Conservation (phyloP, 1,284 basidiomycete species). For the Fomes fomentarius region DNA sequence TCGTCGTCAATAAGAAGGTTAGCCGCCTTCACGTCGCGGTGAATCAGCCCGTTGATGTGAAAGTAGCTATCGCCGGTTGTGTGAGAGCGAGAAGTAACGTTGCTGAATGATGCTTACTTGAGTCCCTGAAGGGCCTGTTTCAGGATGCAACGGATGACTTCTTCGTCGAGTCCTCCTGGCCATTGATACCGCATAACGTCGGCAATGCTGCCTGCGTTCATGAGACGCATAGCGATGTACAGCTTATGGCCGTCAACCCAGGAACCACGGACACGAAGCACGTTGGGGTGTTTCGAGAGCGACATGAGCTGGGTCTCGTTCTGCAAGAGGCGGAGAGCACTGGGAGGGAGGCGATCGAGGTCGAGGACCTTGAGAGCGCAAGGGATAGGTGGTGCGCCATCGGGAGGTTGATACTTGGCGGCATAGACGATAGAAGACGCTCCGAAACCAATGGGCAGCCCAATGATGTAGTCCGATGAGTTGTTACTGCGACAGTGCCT, state of each 20-base stretch:
- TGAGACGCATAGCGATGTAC: constrained; percentile 85
- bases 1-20: constrained; percentile 88
- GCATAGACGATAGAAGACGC: constrained; percentile 87
- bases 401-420: constrained; percentile 56
- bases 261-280: constrained; percentile 85
- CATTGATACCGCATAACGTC: constrained; percentile 87
- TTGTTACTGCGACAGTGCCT: constrained; percentile 54
- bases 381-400: constrained; percentile 46
- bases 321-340: constrained; percentile 70
- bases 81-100: background rate
- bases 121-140: constrained; percentile 84
- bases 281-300: constrained; percentile 91
- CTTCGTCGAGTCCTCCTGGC: constrained; percentile 87
- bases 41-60: constrained; percentile 88
- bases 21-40: constrained; percentile 89
- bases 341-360: constrained; percentile 74
- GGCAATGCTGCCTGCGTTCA: constrained; percentile 86
- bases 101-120: constrained; percentile 54
- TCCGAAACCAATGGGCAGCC: constrained; percentile 80
- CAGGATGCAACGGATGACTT: constrained; percentile 82
- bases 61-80: constrained; percentile 59
- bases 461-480: constrained; percentile 72
- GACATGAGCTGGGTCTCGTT: constrained; percentile 93
- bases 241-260: constrained; percentile 87
- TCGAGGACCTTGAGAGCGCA: constrained; percentile 90